Percentiles rank a stretch among this genome's conserved stretches.
Conservation (phyloP, 2,329 filamentous ascomycete species). For the Penicillium sp. region DNA sequence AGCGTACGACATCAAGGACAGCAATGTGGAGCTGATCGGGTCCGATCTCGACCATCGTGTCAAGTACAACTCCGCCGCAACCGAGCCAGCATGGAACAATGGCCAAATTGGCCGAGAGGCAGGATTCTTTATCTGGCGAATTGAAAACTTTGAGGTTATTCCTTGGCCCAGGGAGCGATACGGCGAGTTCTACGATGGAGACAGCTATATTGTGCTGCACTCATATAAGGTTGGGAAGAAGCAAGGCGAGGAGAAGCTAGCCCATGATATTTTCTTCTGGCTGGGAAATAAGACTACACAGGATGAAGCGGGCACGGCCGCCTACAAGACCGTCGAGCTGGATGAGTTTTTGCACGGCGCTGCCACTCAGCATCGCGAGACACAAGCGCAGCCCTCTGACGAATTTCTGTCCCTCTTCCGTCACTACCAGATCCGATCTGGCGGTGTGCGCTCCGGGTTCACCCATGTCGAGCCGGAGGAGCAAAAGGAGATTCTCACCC, state of each 20-base stretch:
- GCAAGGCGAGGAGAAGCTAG: slow-evolving; percentile 46
- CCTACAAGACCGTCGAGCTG: slow-evolving; percentile 70
- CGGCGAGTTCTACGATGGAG: slow-evolving; percentile 66
- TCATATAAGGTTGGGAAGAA: slow-evolving; percentile 54
- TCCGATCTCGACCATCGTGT: slow-evolving; percentile 66
- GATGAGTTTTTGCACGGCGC: slow-evolving; percentile 66
- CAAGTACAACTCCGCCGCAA: slow-evolving; percentile 65
- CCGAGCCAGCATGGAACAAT: slow-evolving; percentile 68
- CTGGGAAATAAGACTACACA: slow-evolving; percentile 65
- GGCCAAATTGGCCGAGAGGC: slow-evolving; percentile 54
- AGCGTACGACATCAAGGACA: slow-evolving; percentile 68
- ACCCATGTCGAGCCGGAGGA: slow-evolving; percentile 59
- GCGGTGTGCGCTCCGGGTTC: slow-evolving; percentile 65
- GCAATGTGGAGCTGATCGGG: slow-evolving; percentile 67
- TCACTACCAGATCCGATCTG: slow-evolving; percentile 59
- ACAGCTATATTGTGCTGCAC: slow-evolving; percentile 67
- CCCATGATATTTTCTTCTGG: slow-evolving; percentile 71
- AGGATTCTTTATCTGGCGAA: slow-evolving; percentile 65
- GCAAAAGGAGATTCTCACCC: slow-evolving; percentile 49
- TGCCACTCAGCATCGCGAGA: slow-evolving; percentile 66
- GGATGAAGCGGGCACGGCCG: slow-evolving; percentile 68
- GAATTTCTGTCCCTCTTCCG: slow-evolving; percentile 64
- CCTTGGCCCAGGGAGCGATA: slow-evolving; percentile 59
- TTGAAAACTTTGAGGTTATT: slow-evolving; percentile 67
- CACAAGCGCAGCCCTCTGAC: slow-evolving; percentile 60